phyloP scores from a whole-genome alignment of 106 monocot species.

The Agapanthus africanus region DNA sequence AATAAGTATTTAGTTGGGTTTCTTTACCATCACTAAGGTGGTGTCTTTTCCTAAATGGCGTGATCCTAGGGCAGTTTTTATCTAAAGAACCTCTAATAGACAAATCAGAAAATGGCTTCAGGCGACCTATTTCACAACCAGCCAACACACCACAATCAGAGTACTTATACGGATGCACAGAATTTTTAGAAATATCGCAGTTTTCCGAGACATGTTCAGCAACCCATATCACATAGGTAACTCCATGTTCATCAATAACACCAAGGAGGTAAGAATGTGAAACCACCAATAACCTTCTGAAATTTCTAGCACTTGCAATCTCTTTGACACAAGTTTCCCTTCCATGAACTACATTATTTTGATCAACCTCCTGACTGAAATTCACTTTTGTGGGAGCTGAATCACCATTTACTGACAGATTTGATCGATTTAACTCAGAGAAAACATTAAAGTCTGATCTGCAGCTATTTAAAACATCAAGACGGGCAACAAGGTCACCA shows the following conservation, averaged over 20 bases:
- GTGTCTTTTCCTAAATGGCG: constrained; percentile 19
- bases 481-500: constrained; percentile 33
- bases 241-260: constrained; percentile 57
- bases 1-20: constrained; percentile 4
- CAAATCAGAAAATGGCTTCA: constrained; percentile 18
- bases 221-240: constrained; percentile 47
- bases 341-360: constrained; percentile 1
- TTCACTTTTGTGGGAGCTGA: neutral
- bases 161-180: constrained; percentile 12
- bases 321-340: constrained; percentile 5
- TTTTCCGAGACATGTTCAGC: constrained; percentile 39
- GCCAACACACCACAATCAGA: constrained; percentile 27
- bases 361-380: constrained; percentile 7
- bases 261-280: constrained; percentile 48
- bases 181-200: constrained; percentile 1
- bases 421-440: constrained; percentile 3
- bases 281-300: constrained; percentile 52
- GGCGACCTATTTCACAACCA: constrained; percentile 41
- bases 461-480: constrained; percentile 36
- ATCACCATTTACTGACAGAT: neutral
- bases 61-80: neutral
- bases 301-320: constrained; percentile 15
- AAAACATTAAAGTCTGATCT: constrained; percentile 11
- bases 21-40: constrained; percentile 13
- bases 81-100: constrained; percentile 9